These are phyloP conservation scores for Malus hybrid DNA, from an alignment of 331 rosid genomes.

Conservation along the genomic window DNA sequence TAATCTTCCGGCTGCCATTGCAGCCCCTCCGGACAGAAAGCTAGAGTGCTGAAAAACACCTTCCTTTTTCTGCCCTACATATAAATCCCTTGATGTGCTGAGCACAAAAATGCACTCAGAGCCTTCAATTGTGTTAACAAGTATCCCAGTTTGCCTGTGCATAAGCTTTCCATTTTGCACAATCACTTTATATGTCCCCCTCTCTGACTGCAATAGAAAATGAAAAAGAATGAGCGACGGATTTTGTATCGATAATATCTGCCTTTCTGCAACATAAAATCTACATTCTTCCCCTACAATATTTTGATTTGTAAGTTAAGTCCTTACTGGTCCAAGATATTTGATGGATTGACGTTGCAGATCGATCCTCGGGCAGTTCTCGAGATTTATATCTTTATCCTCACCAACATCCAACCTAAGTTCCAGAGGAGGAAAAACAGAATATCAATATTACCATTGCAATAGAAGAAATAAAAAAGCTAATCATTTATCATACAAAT, in stretches of 20 bases:
- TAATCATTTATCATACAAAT: neutral
- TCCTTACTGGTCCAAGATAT: slow-evolving; percentile 77
- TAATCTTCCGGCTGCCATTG: slow-evolving; percentile 85
- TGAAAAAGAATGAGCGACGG: no score
- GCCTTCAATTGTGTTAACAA: slow-evolving; percentile 53
- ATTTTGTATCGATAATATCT: no score
- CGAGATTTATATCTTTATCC: slow-evolving; percentile 42
- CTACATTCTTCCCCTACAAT: no score
- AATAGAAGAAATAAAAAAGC: neutral
- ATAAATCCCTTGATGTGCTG: slow-evolving; percentile 59
- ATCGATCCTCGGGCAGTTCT: slow-evolving; percentile 35
- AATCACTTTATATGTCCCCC: slow-evolving; percentile 60
- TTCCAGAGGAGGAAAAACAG: neutral
- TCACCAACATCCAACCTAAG: slow-evolving; percentile 79
- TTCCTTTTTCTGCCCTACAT: slow-evolving; percentile 61
- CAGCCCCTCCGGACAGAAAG: slow-evolving; percentile 80
- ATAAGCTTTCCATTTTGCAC: slow-evolving; percentile 53
- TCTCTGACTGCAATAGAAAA: slow-evolving; percentile 45
- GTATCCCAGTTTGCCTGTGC: slow-evolving; percentile 28
- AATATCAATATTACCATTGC: no score
- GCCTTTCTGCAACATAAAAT: no score
- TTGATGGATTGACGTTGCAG: slow-evolving; percentile 53
- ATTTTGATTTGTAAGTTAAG: neutral
- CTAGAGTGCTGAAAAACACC: slow-evolving; percentile 90
- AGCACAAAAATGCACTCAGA: slow-evolving; percentile 88